phyloP scores from a whole-genome alignment of 1,139 yeast genomes.

The Yamadazyma diddensiae region DNA sequence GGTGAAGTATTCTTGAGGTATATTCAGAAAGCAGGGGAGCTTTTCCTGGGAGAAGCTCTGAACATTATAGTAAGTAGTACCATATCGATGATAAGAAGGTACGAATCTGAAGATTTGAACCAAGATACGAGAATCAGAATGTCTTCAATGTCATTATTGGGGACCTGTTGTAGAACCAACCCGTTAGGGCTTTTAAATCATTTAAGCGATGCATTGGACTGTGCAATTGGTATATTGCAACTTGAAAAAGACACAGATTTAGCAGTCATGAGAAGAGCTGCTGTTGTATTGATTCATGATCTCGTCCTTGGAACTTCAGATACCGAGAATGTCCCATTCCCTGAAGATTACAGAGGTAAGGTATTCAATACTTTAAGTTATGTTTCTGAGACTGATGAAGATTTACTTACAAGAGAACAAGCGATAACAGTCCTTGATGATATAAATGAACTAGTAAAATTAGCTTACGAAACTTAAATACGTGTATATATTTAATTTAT shows the following conservation, averaged over 20 bases:
- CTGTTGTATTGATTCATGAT: constrained; percentile 68
- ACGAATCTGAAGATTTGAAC: constrained; percentile 20
- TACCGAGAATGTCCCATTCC: constrained; percentile 46
- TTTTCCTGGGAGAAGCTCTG: constrained; percentile 42
- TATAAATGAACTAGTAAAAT: constrained; percentile 33
- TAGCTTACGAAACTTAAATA: constrained; percentile 13
- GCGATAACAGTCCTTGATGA: constrained; percentile 43
- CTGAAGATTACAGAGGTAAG: constrained; percentile 43
- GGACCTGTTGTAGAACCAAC: constrained; percentile 59
- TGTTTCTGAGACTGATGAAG: constrained; percentile 46
- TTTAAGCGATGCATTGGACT: constrained; percentile 62
- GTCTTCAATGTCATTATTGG: constrained; percentile 84
- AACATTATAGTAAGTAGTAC: constrained; percentile 27
- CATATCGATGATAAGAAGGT: constrained; percentile 37
- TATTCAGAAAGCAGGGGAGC: constrained; percentile 47
- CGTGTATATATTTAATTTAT: constrained; percentile 2
- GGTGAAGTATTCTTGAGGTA: constrained; percentile 78
- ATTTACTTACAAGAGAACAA: constrained; percentile 59
- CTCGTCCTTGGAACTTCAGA: constrained; percentile 47
- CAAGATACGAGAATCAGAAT: constrained; percentile 65
- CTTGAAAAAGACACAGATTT: constrained; percentile 48
- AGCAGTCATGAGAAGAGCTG: constrained; percentile 68
- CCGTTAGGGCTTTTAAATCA: constrained; percentile 50
- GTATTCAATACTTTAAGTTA: constrained; percentile 44
- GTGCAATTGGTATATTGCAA: constrained; percentile 69